These are phyloP conservation scores for Mycena alexandri DNA, from an alignment of 768 basidiomycete genomes.

Conservation along the genomic window DNA sequence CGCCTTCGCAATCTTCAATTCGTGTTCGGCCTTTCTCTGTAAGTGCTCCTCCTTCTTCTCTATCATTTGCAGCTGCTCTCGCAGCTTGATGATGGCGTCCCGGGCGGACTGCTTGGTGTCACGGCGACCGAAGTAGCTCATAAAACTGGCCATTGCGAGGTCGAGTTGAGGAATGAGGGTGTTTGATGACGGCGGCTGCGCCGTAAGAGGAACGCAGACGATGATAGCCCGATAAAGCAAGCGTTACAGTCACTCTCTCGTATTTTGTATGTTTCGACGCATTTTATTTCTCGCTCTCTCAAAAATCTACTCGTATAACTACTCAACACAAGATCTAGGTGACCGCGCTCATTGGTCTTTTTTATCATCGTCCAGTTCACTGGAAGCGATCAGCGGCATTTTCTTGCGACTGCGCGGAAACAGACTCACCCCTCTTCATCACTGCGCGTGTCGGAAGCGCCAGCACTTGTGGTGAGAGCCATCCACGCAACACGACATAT, in stretches of 20 bases:
- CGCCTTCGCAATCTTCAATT: conserved; percentile 88
- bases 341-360: conserved; percentile 34
- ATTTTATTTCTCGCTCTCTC: background rate
- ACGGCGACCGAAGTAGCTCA: conserved; percentile 91
- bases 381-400: conserved; percentile 1
- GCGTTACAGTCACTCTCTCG: background rate
- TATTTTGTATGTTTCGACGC: background rate
- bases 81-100: conserved; percentile 92
- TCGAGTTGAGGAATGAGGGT: conserved; percentile 32
- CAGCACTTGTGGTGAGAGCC: conserved; percentile 76
- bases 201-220: conserved; percentile 25
- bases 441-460: conserved; percentile 87
- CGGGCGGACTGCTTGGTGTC: conserved; percentile 88
- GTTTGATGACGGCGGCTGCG: conserved; percentile 25
- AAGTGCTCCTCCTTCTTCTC: conserved; percentile 99
- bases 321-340: conserved; percentile 14
- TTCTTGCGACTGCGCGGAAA: background rate
- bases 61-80: conserved; percentile 95
- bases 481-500: conserved; percentile 87
- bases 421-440: conserved; percentile 78
- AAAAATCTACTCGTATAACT: conserved; percentile 16
- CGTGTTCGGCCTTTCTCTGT: conserved; percentile 97
- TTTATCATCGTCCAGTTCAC: conserved; percentile 47
- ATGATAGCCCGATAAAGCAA: conserved; percentile 27
- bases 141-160: conserved; percentile 78